Conservation (phyloP, 2,329 filamentous ascomycete genomes). For the Cladophialophora psammophila region DNA sequence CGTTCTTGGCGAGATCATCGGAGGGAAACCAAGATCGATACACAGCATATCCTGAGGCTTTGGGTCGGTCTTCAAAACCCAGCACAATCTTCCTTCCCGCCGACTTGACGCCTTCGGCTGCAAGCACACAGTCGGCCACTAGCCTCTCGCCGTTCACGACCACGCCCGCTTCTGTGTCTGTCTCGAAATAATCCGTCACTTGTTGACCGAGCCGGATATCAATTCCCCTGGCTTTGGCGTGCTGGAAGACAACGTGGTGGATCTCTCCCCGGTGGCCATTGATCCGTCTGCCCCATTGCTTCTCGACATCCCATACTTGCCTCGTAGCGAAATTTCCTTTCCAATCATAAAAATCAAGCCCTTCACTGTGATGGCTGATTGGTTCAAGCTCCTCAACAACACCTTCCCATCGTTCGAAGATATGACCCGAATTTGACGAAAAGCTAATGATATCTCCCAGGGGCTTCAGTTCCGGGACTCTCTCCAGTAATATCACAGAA, state of each 20-base stretch:
- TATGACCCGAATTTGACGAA: constrained; percentile 41
- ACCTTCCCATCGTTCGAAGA: constrained; percentile 47
- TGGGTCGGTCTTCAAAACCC: constrained; percentile 47
- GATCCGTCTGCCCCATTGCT: constrained; percentile 44
- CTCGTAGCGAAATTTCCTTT: constrained; percentile 44
- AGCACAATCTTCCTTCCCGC: constrained; percentile 39
- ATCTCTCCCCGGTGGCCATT: constrained; percentile 48
- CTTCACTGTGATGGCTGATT: constrained; percentile 44
- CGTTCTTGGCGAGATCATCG: constrained; percentile 58
- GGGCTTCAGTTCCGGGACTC: constrained; percentile 53
- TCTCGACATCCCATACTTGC: constrained; percentile 46
- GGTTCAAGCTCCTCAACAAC: constrained; percentile 45
- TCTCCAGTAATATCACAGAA: constrained; percentile 51
- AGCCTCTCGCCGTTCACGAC: constrained; percentile 36
- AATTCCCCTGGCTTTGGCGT: constrained; percentile 42
- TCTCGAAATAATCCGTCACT: constrained; percentile 45
- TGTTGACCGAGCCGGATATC: constrained; percentile 43
- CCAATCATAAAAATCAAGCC: constrained; percentile 43
- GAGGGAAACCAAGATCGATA: constrained; percentile 46
- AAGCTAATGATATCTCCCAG: constrained; percentile 58
- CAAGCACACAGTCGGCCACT: constrained; percentile 34
- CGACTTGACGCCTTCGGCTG: constrained; percentile 36
- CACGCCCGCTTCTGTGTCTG: constrained; percentile 45
- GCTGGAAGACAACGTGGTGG: constrained; percentile 45
- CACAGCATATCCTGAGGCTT: constrained; percentile 45